Evolutionary conservation across 2,329 filamentous ascomycete genomes (phyloP).

Genomic region (Lecanoromycetidae sp.): DNA sequence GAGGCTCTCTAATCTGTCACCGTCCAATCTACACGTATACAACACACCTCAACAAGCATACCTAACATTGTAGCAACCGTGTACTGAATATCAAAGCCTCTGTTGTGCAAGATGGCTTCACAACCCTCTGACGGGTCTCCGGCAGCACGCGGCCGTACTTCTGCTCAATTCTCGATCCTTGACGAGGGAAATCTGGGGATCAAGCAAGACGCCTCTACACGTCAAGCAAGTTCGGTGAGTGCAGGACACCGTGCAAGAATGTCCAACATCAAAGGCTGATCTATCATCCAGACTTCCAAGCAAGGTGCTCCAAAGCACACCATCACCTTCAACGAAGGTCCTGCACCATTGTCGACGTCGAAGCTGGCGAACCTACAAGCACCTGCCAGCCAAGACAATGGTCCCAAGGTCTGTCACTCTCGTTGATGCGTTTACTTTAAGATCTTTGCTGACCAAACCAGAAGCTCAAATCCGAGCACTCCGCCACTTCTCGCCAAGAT

Average conservation of each 20-base stretch:
- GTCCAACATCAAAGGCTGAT: background rate
- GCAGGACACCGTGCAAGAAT: background rate
- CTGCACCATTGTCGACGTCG: constrained; percentile 26
- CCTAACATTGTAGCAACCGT: background rate
- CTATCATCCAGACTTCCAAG: constrained; percentile 8
- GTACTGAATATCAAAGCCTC: background rate
- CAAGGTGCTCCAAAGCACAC: constrained; percentile 20
- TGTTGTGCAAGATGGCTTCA: constrained; percentile 13
- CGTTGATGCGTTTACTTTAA: background rate
- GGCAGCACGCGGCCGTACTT: constrained; percentile 14
- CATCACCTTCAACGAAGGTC: constrained; percentile 20
- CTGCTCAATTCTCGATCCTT: constrained; percentile 18
- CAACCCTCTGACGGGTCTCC: constrained; percentile 18
- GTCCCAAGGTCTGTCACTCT: constrained; percentile 26
- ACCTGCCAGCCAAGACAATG: constrained; percentile 18
- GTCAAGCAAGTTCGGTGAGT: constrained; percentile 10
- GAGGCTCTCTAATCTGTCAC: constrained; percentile 1
- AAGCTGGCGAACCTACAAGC: constrained; percentile 27
- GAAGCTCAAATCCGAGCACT: constrained; percentile 37
- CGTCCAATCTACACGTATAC: constrained; percentile 8
- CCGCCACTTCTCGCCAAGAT: constrained; percentile 21
- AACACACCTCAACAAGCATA: constrained; percentile 3
- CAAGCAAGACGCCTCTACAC: constrained; percentile 6
- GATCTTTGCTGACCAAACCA: constrained; percentile 20
- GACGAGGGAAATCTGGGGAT: constrained; percentile 17